Evolutionary conservation across 2,329 filamentous ascomycete species (phyloP), one percentile per base, ranked within the genome.

Genomic region (Neonectria magnoliae): DNA sequence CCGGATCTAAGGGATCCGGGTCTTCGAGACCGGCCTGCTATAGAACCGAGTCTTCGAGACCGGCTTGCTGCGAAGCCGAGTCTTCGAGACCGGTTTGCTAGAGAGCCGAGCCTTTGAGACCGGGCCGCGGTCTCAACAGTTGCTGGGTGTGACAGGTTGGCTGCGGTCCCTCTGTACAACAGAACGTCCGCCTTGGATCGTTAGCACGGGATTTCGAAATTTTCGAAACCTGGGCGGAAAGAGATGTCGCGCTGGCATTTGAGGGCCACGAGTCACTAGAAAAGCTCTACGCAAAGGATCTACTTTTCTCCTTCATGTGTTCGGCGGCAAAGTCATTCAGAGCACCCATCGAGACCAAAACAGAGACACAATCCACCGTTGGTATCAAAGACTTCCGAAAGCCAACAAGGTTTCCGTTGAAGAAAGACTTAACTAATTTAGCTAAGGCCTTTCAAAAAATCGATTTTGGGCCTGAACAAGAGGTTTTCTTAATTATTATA

Each of bases 261-360:
- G 52, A 25, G 22, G 20, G 48, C 2, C 22, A 22, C 6, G 52
- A 62, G 36, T 48, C 60, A 3, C 16, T 55, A 2, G 60, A 55
- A 18, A 48, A 33, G 13, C 55, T 59, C 3, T 55, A 6, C 14
- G 50, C 55, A 3, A 63, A 63, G 10, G 48, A 63, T 18, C 50
- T 63, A 2, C 56, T 63, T 16, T 63, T 55, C 20, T 48, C 55
- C 1, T 59, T 63, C 31, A 45, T 63, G 31, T 22, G 42, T 18
- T 59, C 60, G 13, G 42, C 50, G 1, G 60, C 54, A 0, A 55
- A 50, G 16, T 44, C 55, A 4, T 13, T 25, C 1, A 13, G 14
- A n/a, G 22, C 2, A 3, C 11, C 38, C 2, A 29, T 59, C 0
- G 5, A 11, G 3, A 9, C 13, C 2, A 2, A 41, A 7, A 8